These are phyloP conservation scores for Herpetomonas samuelpessoai DNA, from an alignment of 208 protist genomes.

Conservation along the genomic window DNA sequence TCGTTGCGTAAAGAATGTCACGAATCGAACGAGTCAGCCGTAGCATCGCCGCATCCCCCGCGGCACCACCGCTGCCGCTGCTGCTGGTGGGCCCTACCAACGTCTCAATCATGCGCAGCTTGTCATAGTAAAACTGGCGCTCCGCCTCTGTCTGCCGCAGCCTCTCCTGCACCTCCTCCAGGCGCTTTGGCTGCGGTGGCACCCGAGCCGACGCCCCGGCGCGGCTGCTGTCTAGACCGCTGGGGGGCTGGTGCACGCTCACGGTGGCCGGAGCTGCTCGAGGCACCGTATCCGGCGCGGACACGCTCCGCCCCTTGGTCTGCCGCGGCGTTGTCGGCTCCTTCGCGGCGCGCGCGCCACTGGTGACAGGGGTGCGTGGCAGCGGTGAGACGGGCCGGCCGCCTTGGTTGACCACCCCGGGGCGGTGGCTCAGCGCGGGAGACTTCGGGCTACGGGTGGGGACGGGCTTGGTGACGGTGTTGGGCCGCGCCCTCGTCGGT, in stretches of 20 bases:
- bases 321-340: not conserved
- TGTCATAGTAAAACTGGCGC: conserved; percentile 83
- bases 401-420: not conserved
- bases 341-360: not conserved
- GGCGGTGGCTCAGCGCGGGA: not conserved
- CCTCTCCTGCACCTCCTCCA: conserved; percentile 3
- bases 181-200: not conserved
- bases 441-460: not conserved
- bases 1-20: conserved; percentile 43
- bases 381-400: not conserved
- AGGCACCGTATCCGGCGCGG: not conserved
- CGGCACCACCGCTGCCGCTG: conserved; percentile 15
- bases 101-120: conserved; percentile 67
- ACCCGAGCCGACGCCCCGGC: not conserved
- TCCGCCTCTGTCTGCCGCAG: conserved; percentile 26
- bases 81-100: conserved; percentile 28
- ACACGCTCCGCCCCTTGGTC: not conserved
- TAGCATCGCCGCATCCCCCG: conserved; percentile 18
- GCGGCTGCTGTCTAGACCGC: not conserved
- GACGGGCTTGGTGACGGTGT: not conserved
- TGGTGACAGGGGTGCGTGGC: not conserved
- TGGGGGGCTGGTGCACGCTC: not conserved
- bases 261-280: not conserved
- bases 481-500: not conserved
- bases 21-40: conserved; percentile 38